Evolutionary conservation across 176 grass and related monocot species (phyloP).

Genomic region (Zoysia pacifica): DNA sequence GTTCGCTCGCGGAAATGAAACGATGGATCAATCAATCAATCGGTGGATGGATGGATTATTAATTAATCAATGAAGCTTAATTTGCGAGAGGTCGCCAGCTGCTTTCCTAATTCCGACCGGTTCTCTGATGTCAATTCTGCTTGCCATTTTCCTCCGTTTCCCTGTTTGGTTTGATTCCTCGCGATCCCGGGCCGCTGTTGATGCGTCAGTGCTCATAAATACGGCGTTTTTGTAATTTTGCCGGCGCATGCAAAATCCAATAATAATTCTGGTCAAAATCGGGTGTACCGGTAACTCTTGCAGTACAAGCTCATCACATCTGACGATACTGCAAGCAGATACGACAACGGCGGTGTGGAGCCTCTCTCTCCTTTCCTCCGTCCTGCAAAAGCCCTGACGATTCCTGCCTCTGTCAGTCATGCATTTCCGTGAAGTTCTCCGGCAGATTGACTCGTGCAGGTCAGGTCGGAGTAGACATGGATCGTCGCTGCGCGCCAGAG

Average conservation of each 20-base stretch:
- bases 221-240: conserved; percentile 9
- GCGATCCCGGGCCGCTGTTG: background rate
- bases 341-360: background rate
- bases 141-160: background rate
- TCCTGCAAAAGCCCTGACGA: conserved; percentile 33
- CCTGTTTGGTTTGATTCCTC: conserved; percentile 26
- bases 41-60: no score
- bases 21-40: conserved; percentile 28
- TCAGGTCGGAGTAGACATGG: background rate
- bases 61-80: background rate
- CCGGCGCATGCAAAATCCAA: background rate
- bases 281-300: background rate
- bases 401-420: background rate
- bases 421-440: conserved; percentile 34
- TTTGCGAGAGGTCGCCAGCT: background rate
- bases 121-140: conserved; percentile 3
- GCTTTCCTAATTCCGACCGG: conserved; percentile 10
- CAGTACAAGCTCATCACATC: background rate
- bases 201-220: conserved; percentile 37
- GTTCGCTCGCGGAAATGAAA: conserved; percentile 29
- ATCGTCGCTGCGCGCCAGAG: background rate
- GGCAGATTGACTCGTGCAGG: background rate
- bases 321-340: background rate
- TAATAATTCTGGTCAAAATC: conserved; percentile 37
- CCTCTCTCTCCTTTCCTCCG: no score